Percentiles rank a stretch among this genome's conserved stretches.
phyloP scores from a whole-genome alignment of 352 stramenopile species.

The Globisporangium nunn region DNA sequence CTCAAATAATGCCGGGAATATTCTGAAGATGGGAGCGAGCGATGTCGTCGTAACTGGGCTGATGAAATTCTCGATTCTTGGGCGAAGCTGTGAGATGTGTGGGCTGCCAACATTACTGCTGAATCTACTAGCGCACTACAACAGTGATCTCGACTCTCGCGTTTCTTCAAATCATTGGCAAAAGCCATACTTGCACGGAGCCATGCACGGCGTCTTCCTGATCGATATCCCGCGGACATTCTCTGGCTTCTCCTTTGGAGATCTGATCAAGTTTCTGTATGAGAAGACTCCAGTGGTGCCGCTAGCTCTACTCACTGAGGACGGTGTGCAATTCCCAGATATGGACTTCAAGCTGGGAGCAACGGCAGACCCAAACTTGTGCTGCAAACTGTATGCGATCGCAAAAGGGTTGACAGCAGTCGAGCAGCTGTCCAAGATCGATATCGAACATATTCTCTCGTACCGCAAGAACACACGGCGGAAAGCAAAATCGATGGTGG shows the following conservation, averaged over 20 bases:
- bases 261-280: conserved; percentile 75
- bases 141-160: conserved; percentile 44
- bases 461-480: conserved; percentile 67
- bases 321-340: conserved; percentile 60
- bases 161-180: conserved; percentile 57
- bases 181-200: conserved; percentile 57
- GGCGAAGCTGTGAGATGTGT: conserved; percentile 52
- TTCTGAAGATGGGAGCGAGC: conserved; percentile 68
- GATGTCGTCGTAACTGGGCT: conserved; percentile 64
- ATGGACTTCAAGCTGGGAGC: conserved; percentile 75
- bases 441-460: conserved; percentile 62
- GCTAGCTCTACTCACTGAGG: conserved; percentile 57
- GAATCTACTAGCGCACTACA: conserved; percentile 53
- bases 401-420: conserved; percentile 48
- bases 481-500: conserved; percentile 39
- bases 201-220: conserved; percentile 66
- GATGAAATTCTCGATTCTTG: conserved; percentile 70
- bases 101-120: conserved; percentile 62
- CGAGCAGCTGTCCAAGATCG: conserved; percentile 52
- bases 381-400: conserved; percentile 76
- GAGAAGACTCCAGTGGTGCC: conserved; percentile 63
- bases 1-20: conserved; percentile 46
- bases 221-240: conserved; percentile 76
- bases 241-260: conserved; percentile 69
- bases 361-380: conserved; percentile 66